Conservation (phyloP, 2,329 filamentous ascomycete species). For the Talaromyces albobiverticillius region DNA sequence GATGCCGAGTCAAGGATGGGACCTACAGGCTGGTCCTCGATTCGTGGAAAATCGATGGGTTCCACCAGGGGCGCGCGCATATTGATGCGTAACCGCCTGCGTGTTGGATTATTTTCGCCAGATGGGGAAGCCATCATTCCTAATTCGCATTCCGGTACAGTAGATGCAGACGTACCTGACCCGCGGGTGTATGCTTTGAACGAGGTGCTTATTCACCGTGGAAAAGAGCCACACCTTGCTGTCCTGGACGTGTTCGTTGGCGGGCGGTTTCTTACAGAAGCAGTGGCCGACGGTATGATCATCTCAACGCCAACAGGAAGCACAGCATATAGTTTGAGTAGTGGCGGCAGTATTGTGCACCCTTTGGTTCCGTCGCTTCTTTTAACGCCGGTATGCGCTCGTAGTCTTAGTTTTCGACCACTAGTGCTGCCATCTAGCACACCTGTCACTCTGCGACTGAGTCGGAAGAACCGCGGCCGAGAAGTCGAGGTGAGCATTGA, state of each 20-base stretch:
- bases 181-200: conserved; percentile 74
- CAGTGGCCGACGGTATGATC: conserved; percentile 91
- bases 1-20: conserved; percentile 27
- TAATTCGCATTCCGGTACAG: conserved; percentile 40
- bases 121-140: conserved; percentile 50
- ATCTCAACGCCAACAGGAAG: conserved; percentile 91
- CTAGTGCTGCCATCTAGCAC: conserved; percentile 85
- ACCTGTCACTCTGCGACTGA: conserved; percentile 76
- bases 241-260: conserved; percentile 91
- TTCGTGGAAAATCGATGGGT: conserved; percentile 80
- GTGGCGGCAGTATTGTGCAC: conserved; percentile 90
- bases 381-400: conserved; percentile 89
- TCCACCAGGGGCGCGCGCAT: conserved; percentile 71
- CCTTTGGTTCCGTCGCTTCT: conserved; percentile 84
- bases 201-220: conserved; percentile 90
- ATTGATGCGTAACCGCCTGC: conserved; percentile 79
- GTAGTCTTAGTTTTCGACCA: conserved; percentile 87
- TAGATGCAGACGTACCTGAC: conserved; percentile 20
- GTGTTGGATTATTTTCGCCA: conserved; percentile 77
- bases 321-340: conserved; percentile 92
- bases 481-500: conserved; percentile 79
- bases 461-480: conserved; percentile 72
- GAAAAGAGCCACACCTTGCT: conserved; percentile 82
- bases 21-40: conserved; percentile 64
- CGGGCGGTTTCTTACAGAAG: conserved; percentile 85